Evolutionary conservation across 139 green algal species (phyloP).

Genomic region (Micromonas pusilla): DNA sequence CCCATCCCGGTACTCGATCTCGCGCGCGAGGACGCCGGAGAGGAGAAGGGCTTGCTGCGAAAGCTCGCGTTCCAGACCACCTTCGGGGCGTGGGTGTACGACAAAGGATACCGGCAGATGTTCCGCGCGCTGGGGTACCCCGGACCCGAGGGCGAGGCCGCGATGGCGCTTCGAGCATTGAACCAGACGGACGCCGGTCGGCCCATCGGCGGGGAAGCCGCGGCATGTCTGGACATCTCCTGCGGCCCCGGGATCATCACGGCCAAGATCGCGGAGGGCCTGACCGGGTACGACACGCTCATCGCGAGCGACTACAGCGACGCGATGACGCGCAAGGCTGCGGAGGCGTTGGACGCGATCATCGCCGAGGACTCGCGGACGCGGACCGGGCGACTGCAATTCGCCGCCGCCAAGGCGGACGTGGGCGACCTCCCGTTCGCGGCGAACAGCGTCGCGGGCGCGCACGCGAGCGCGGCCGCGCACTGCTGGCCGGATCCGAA

Average conservation of each 20-base stretch:
- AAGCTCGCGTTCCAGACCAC: neutral
- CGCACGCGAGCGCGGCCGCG: constrained; percentile 89
- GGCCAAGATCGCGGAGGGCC: neutral
- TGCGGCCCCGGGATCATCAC: constrained; percentile 14
- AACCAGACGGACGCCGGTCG: neutral
- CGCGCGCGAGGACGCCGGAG: neutral
- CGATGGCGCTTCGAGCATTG: neutral
- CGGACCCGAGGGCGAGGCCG: neutral
- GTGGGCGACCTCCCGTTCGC: constrained; percentile 78
- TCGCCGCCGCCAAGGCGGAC: constrained; percentile 66
- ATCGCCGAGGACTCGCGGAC: neutral
- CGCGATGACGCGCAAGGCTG: neutral
- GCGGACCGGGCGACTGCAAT: constrained; percentile 36
- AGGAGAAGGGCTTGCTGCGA: neutral
- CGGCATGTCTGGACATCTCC: neutral
- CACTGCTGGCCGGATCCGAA: constrained; percentile 90
- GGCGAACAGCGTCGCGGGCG: constrained; percentile 64
- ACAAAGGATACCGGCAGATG: constrained; percentile 8
- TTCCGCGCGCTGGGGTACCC: constrained; percentile 13
- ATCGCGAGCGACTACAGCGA: neutral
- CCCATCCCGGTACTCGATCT: neutral
- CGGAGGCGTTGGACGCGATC: neutral
- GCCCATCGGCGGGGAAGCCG: too few species aligned
- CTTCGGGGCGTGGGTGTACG: neutral
- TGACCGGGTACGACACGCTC: neutral